Evolutionary conservation across 2,329 filamentous ascomycete species (phyloP), one percentile per base, ranked within the genome.

Genomic region (Cladophialophora chaetospira): DNA sequence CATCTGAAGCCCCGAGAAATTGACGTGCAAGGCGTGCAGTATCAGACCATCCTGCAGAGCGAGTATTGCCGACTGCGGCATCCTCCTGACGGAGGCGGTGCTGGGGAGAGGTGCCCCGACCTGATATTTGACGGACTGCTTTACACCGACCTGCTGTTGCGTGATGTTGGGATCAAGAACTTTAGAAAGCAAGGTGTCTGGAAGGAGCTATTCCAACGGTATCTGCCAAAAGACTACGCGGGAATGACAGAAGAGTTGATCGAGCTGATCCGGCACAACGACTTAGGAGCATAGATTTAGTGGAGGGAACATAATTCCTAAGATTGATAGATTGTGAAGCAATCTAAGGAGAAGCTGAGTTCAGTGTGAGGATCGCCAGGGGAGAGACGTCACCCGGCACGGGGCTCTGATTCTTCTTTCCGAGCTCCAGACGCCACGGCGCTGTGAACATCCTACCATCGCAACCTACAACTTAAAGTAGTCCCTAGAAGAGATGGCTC

Each of bases 111-210:
- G 67, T 77, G 79, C 57, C 85, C 86, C 0, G 87, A 89, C 69
- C 86, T 91, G 62, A 84, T 88, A 17, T 92, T 92, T 66, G 89
- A 93, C 69, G 81, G 81, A 0, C 69, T 93, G 53, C 87, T 88
- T 4, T 94, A 91, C 67, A 69, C 89, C n/a, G 88, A 92, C 70
- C 66, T 87, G 66, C 69, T 93, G 66, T 67, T 89, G 59, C 72
- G 73, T 2, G 88, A 93, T 69, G 65, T 91, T 53, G 87, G 83
- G 0, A 69, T 91, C 53, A 72, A 78, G 13, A 73, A 73, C 0
- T 60, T 59, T 52, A 63, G 74, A 25, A 77, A 75, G 63, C 38
- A 52, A 2, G n/a, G 29, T 17, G 31, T 59, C 3, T 55, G 70
- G 25, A 62, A 66, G 2, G 72, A 71, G 52, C 61, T 71, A 25